Evolutionary conservation across 1,284 basidiomycete genomes (phyloP).

Genomic region (Apiotrichum brassicae): DNA sequence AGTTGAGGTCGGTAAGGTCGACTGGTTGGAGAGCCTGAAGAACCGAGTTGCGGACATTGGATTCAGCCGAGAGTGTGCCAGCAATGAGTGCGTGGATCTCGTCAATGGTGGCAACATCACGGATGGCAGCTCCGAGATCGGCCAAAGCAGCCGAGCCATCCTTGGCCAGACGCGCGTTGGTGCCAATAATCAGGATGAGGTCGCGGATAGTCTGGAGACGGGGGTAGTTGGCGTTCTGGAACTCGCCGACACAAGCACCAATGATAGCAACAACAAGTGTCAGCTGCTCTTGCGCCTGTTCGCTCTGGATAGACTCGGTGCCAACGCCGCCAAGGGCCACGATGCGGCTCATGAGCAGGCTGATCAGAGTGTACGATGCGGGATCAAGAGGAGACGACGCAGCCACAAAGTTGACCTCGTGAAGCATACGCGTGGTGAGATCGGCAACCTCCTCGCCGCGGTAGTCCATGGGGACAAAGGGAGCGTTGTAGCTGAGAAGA

Average conservation of each 20-base stretch:
- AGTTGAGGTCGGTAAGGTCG: slow-evolving; percentile 90
- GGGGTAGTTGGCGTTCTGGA: slow-evolving; percentile 60
- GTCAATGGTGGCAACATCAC: slow-evolving; percentile 56
- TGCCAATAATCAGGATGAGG: slow-evolving; percentile 68
- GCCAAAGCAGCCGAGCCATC: slow-evolving; percentile 77
- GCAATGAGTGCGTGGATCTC: slow-evolving; percentile 65
- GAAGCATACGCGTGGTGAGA: slow-evolving; percentile 76
- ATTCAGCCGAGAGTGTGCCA: slow-evolving; percentile 79
- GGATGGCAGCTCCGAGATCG: slow-evolving; percentile 76
- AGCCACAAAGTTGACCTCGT: slow-evolving; percentile 73
- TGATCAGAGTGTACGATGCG: slow-evolving; percentile 74
- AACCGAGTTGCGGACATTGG: slow-evolving; percentile 79
- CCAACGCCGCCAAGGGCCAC: slow-evolving; percentile 64
- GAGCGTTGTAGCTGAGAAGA: slow-evolving; percentile 62
- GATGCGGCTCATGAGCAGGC: slow-evolving; percentile 69
- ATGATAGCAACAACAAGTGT: slow-evolving; percentile 78
- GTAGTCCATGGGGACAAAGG: slow-evolving; percentile 65
- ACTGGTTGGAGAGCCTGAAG: slow-evolving; percentile 89
- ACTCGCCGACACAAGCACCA: slow-evolving; percentile 77
- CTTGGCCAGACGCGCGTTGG: slow-evolving; percentile 76
- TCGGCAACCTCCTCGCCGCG: slow-evolving; percentile 58
- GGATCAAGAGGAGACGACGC: slow-evolving; percentile 78
- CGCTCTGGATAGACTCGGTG: slow-evolving; percentile 54
- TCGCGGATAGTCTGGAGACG: slow-evolving; percentile 63
- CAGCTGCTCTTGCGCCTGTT: slow-evolving; percentile 80